Percentiles rank a stretch among this genome's conserved stretches.
Conservation (phyloP, 352 stramenopile genomes). For the Phytophthora pseudosyringae region DNA sequence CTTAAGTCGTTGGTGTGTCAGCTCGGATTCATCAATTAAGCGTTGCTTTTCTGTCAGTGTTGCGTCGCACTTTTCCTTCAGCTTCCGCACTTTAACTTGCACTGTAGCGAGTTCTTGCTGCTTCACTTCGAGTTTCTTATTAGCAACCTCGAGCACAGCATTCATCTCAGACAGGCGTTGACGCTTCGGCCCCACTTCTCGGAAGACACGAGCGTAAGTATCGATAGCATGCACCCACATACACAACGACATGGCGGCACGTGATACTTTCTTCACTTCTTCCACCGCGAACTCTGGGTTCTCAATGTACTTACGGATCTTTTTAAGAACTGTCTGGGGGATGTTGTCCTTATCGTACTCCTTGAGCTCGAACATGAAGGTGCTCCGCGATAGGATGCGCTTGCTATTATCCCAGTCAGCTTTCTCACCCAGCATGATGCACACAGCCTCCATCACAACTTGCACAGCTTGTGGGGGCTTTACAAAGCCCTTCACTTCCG, state of each 20-base stretch:
- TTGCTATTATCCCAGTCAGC: constrained; percentile 89
- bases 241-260: constrained; percentile 83
- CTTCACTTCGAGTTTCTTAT: constrained; percentile 71
- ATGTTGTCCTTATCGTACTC: constrained; percentile 90
- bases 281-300: constrained; percentile 84
- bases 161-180: constrained; percentile 81
- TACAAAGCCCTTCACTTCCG: constrained; percentile 86
- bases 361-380: constrained; percentile 86
- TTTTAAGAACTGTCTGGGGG: constrained; percentile 59
- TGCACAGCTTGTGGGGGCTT: constrained; percentile 86
- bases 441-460: constrained; percentile 89
- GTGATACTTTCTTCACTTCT: constrained; percentile 84
- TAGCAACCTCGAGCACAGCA: constrained; percentile 69
- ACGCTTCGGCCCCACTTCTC: constrained; percentile 81
- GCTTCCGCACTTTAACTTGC: constrained; percentile 48
- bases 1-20: constrained; percentile 62
- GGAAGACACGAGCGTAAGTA: constrained; percentile 77
- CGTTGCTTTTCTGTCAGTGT: constrained; percentile 73
- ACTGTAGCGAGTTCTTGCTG: constrained; percentile 71
- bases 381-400: constrained; percentile 68
- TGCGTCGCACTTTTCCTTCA: constrained; percentile 71
- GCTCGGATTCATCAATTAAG: constrained; percentile 64
- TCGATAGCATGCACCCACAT: constrained; percentile 90
- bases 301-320: constrained; percentile 84
- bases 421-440: constrained; percentile 88